These are phyloP conservation scores for Lactarius hengduanensis DNA, from an alignment of 768 basidiomycete genomes.

Conservation along the genomic window DNA sequence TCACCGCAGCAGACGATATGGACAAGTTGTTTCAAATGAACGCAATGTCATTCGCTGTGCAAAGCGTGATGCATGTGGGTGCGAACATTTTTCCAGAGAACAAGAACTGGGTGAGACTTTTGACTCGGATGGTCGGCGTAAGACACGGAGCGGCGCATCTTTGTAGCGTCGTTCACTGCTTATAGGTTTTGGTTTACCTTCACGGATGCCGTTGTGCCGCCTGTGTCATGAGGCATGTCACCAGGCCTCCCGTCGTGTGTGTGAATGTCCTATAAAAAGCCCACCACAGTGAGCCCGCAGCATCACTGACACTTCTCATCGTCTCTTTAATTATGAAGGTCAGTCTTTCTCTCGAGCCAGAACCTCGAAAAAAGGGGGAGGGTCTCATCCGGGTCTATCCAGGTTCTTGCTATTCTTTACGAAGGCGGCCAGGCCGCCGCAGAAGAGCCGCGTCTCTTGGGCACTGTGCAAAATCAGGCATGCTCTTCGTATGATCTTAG, in stretches of 20 bases:
- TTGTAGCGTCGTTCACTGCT: background rate
- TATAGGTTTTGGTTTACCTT: background rate
- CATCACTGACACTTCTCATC: background rate
- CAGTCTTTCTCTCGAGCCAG: background rate
- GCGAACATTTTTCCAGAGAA: background rate
- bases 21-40: background rate
- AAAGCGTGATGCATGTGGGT: background rate
- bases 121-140: background rate
- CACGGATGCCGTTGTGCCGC: background rate
- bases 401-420: conserved; percentile 78
- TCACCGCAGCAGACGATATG: background rate
- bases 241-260: background rate
- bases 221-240: conserved; percentile 8
- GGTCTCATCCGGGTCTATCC: background rate
- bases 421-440: conserved; percentile 62
- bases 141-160: background rate
- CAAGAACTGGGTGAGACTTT: background rate
- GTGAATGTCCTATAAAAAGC: background rate
- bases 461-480: conserved; percentile 79
- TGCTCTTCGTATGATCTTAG: conserved; percentile 10
- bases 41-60: background rate
- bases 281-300: background rate
- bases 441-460: conserved; percentile 72
- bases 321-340: conserved; percentile 5
- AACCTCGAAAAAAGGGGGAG: background rate